Evolutionary conservation across 2,329 filamentous ascomycete genomes (phyloP).

Genomic region (Fusarium phyllophilum): DNA sequence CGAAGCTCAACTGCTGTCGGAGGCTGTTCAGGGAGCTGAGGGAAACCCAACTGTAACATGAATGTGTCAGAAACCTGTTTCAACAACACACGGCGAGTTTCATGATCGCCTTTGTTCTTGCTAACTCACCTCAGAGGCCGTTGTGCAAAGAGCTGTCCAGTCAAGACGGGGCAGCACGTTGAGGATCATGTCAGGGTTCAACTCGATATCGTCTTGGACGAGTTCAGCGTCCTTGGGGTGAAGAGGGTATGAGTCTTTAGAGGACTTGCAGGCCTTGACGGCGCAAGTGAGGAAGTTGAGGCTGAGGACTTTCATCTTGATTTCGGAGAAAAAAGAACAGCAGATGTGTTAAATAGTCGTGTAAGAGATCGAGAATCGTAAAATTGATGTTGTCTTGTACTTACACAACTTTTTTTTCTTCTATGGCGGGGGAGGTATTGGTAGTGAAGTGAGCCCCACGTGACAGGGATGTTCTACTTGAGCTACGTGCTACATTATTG

Average conservation of each 20-base stretch:
- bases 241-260: constrained; percentile 82
- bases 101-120: background rate
- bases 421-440: constrained; percentile 31
- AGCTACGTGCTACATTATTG: background rate
- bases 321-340: background rate
- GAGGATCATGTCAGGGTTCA: constrained; percentile 81
- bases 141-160: constrained; percentile 82
- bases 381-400: constrained; percentile 25
- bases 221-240: constrained; percentile 94
- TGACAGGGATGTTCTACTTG: constrained; percentile 41
- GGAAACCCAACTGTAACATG: constrained; percentile 76
- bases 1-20: constrained; percentile 71
- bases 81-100: background rate
- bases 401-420: constrained; percentile 49
- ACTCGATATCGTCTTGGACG: constrained; percentile 83
- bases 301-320: constrained; percentile 88
- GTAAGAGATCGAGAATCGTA: background rate
- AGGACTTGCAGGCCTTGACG: constrained; percentile 91
- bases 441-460: constrained; percentile 41
- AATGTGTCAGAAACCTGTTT: constrained; percentile 15
- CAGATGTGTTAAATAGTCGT: background rate
- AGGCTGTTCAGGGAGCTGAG: constrained; percentile 72
- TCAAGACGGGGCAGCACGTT: constrained; percentile 90
- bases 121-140: constrained; percentile 76
- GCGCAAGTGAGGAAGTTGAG: constrained; percentile 98